Conservation (phyloP, 257 asterid species). For the Primulina tabacum region DNA sequence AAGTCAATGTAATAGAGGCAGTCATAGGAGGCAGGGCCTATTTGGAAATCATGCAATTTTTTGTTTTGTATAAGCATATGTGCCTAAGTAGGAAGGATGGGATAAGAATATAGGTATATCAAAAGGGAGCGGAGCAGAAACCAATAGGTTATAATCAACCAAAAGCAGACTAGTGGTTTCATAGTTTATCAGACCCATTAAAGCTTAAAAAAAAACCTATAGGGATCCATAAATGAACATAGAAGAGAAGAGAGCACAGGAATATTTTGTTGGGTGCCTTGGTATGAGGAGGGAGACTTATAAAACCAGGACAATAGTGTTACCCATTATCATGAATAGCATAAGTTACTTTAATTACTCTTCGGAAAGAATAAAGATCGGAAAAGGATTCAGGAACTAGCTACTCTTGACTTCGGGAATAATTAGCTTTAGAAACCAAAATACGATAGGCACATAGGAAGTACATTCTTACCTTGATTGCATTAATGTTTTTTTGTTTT, state of each 20-base stretch:
- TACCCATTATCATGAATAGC: conserved; percentile 1
- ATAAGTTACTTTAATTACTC: conserved; percentile 3
- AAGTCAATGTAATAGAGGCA: neutral
- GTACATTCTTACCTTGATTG: conserved; percentile 72
- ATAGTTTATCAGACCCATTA: neutral
- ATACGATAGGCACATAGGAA: conserved; percentile 19
- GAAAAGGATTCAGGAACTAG: conserved; percentile 8
- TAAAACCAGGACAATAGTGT: neutral
- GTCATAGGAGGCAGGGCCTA: neutral
- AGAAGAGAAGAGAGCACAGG: conserved; percentile 6
- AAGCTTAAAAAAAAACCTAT: conserved; percentile 11
- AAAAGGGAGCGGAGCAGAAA: neutral
- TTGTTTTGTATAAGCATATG: neutral
- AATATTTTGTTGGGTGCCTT: conserved; percentile 8
- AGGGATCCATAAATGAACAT: conserved; percentile 14
- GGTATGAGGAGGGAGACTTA: conserved; percentile 6
- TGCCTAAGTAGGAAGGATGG: neutral
- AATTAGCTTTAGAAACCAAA: conserved; percentile 16
- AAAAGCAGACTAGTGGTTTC: conserved; percentile 3
- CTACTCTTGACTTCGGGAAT: conserved; percentile 7
- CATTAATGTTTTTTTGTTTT: conserved; percentile 89
- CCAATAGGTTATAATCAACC: conserved; percentile 10
- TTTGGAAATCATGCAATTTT: neutral
- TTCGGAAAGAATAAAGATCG: conserved; percentile 10
- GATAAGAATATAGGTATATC: neutral